Conservation (phyloP, 441 rosid species). For the Gossypium schwendimanii region DNA sequence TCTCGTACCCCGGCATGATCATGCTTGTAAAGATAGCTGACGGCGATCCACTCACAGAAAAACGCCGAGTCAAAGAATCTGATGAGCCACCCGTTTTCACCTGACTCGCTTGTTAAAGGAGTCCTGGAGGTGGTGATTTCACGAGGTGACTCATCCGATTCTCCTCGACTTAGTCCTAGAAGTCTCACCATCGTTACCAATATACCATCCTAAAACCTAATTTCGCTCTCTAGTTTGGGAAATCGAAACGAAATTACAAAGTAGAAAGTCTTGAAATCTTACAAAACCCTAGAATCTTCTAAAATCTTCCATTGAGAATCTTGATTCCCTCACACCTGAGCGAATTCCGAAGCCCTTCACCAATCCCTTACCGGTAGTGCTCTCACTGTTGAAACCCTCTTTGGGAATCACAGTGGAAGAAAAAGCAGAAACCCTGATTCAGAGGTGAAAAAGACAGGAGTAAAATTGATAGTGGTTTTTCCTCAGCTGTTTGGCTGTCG, state of each 20-base stretch:
- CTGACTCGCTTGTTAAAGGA: slow-evolving; percentile 57
- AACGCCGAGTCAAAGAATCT: slow-evolving; percentile 94
- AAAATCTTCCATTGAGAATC: slow-evolving; percentile 33
- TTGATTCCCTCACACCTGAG: slow-evolving; percentile 19
- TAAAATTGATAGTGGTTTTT: slow-evolving; percentile 3
- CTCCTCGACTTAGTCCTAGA: slow-evolving; percentile 72
- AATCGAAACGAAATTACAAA: slow-evolving; percentile 12
- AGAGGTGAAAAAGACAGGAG: not conserved
- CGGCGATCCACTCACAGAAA: slow-evolving; percentile 99
- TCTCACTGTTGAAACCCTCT: slow-evolving; percentile 11
- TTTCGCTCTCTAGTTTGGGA: slow-evolving; percentile 13
- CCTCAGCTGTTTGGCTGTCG: not conserved
- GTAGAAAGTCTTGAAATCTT: slow-evolving; percentile 17
- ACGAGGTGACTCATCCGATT: slow-evolving; percentile 73
- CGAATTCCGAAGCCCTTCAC: slow-evolving; percentile 23
- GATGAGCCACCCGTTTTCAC: slow-evolving; percentile 95
- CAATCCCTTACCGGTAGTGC: slow-evolving; percentile 18
- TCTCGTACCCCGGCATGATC: slow-evolving; percentile 90
- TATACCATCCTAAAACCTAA: slow-evolving; percentile 33
- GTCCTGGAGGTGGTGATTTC: slow-evolving; percentile 65
- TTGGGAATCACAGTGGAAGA: slow-evolving; percentile 17
- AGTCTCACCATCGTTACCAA: slow-evolving; percentile 64
- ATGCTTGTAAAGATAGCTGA: slow-evolving; percentile 95
- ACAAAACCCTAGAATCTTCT: slow-evolving; percentile 34
- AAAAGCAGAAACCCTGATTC: slow-evolving; percentile 30